Evolutionary conservation across 768 basidiomycete genomes (phyloP), one percentile per base, ranked within the genome.

Genomic region (Rhodotorula sphaerocarpa): DNA sequence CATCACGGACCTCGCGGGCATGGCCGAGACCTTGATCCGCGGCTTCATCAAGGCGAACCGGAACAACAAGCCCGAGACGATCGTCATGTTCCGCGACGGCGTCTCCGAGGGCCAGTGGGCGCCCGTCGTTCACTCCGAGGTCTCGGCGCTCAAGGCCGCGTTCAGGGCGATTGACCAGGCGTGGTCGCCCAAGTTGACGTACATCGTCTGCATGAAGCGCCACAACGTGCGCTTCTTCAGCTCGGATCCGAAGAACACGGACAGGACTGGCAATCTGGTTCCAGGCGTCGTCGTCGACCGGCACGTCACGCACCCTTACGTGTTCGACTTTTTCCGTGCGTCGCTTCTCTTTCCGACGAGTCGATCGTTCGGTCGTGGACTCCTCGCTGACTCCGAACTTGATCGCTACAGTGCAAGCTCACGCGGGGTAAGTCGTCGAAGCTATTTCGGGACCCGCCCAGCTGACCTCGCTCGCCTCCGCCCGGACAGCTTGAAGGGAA

Each of bases 121-220:
- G 5, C 57, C 50, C 1, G 60, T 65, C 23, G 63, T 69, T 10
- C 52, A 63, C 14, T 42, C 30, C 28, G 68, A 69, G 55, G 50
- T 66, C 5, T 12, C 50, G 23, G 28, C 27, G 16, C 55, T 69
- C 50, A 69, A 69, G 46, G 54, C 47, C 20, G 59, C 67, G 23
- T 55, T 44, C 34, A 41, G 59, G 7, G 34, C 42, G 2, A 28
- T 69, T 45, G 67, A 68, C 47, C 25, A 44, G 9, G 60, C 55
- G 25, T 68, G 57, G 56, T 21, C 25, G 12, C 62, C 63, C 15
- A 65, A 62, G 50, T 31, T 69, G 23, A 62, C 58, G 27, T 69
- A 57, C 61, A 41, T 69, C 61, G 56, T 69, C 25, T 69, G 67
- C 58, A 59, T 57, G 12, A 69, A 69, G 51, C 33, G 67, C 10